Evolutionary conservation across 2,329 filamentous ascomycete genomes (phyloP).

Genomic region (Arthrobotrys iridis): DNA sequence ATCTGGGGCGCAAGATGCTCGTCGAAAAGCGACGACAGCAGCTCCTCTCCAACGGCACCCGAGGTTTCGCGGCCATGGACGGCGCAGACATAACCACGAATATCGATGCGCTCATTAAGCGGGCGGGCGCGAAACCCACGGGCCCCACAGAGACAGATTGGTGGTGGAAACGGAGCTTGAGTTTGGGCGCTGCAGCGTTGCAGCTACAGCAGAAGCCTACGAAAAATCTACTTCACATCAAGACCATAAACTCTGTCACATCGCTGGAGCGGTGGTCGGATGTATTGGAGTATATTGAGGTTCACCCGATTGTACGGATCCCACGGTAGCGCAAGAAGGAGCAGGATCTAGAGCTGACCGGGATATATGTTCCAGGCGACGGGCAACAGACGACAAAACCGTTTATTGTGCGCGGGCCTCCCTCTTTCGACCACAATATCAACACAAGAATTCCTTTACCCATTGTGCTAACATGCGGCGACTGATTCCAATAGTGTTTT

Average conservation of each 20-base stretch:
- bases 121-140: constrained; percentile 5
- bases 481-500: constrained; percentile 23
- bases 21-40: constrained; percentile 48
- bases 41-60: constrained; percentile 33
- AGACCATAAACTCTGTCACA: constrained; percentile 27
- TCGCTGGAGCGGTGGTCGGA: constrained; percentile 34
- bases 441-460: not conserved
- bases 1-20: constrained; percentile 48
- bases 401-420: constrained; percentile 42
- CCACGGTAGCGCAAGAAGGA: not conserved
- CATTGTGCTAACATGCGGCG: not conserved
- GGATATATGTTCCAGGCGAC: not conserved
- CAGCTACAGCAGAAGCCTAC: constrained; percentile 24
- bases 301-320: constrained; percentile 30
- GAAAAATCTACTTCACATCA: constrained; percentile 38
- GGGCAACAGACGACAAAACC: constrained; percentile 27
- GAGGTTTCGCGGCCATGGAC: constrained; percentile 49
- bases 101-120: constrained; percentile 36
- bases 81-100: constrained; percentile 33
- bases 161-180: constrained; percentile 50
- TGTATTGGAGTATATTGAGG: constrained; percentile 36
- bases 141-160: constrained; percentile 47
- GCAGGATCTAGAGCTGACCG: not conserved
- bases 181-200: not conserved
- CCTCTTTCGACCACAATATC: not conserved